Conservation (phyloP, 495 filamentous ascomycete genomes). For the Aspergillus sclerotioniger region DNA sequence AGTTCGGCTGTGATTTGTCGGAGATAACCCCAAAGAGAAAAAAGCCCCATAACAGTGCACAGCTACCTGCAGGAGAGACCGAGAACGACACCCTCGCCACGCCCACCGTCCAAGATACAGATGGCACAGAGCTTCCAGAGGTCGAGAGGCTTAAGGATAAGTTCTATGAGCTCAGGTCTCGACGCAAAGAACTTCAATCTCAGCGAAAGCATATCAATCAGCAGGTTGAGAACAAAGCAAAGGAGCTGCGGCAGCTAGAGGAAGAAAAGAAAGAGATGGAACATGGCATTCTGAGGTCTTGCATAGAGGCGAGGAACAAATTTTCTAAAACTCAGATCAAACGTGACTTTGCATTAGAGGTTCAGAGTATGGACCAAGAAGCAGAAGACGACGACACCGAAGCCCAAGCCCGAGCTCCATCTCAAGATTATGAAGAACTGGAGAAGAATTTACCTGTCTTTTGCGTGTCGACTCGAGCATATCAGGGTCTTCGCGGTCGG, state of each 20-base stretch:
- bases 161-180: not conserved
- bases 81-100: no score
- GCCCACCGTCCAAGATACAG: no score
- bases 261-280: not conserved
- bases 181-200: not conserved
- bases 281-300: constrained; percentile 17
- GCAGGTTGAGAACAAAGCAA: not conserved
- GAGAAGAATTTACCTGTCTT: constrained; percentile 57
- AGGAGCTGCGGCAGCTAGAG: not conserved
- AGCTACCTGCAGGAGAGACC: no score
- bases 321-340: constrained; percentile 52
- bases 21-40: not conserved
- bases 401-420: not conserved
- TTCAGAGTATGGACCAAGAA: constrained; percentile 54
- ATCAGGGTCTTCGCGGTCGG: constrained; percentile 58
- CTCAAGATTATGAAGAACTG: constrained; percentile 56
- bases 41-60: constrained; percentile 34
- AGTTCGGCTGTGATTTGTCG: not conserved
- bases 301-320: constrained; percentile 54
- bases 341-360: constrained; percentile 54
- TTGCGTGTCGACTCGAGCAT: constrained; percentile 57
- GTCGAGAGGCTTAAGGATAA: not conserved
- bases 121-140: not conserved
- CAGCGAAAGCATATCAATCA: not conserved
- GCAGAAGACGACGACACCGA: constrained; percentile 42